Base-by-base conservation (phyloP, 495 filamentous ascomycete species). In the Talaromyces wortmannii region DNA sequence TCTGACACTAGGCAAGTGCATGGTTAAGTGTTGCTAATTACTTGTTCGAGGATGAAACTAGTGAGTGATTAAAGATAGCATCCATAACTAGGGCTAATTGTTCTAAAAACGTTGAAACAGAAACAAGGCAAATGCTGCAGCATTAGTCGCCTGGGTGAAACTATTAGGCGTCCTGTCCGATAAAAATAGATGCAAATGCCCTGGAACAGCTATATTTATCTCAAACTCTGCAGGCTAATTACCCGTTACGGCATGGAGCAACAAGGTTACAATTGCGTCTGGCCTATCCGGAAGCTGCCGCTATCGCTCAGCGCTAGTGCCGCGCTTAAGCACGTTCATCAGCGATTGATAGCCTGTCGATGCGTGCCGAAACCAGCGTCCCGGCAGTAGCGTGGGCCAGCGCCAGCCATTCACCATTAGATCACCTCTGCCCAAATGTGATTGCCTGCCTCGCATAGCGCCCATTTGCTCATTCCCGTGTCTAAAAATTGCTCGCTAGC, bases 401-500 rank as follows among this genome's bases (percentile, higher is more conserved):
- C 23, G 6, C 46, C 45, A 43, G 33, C 58, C 58, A 55, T 53
- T 60, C 49, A 6, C 12, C 40, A 36, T 36, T 36, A 6, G 33
- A 6, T 36, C 33, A 36, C 33, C 33, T 6, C 12, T 12, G 6
- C 6, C 6, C 33, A 12, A 36, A 36, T 6, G 12, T 36, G 6
- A 6, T 36, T 36, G 33, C 33, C n/a, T 36, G 33, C 33, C 33
- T 6, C 33, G 33, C 33, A 36, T 44, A 30, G 17, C 50, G 0
- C 50, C 3, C 11, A 32, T 52, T 52, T 16, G 50, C n/a, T 5
- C 45, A 47, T 18, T 16, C 42, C 17, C 15, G 52, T 55, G 32
- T 55, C 52, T 55, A 55, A 46, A 55, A 55, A 53, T 53, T 44
- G 48, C 59, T 44, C 67, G 82, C 53, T 83, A 43, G 18, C 50